Evolutionary conservation across 768 basidiomycete species (phyloP).

Genomic region (Termitomyces bulborhizus): DNA sequence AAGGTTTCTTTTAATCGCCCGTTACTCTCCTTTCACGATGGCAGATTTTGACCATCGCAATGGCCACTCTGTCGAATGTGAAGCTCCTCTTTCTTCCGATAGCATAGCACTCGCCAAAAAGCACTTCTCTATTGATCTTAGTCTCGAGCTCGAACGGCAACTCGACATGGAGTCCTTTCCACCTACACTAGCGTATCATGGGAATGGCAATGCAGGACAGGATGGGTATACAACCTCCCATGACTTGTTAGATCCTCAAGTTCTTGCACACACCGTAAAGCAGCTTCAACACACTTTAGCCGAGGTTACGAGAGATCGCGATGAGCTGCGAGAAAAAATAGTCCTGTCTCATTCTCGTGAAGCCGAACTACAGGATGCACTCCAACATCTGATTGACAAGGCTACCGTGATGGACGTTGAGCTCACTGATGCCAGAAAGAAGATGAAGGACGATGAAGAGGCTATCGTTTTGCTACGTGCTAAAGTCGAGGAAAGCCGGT

Average conservation of each 20-base stretch:
- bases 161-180: constrained; percentile 59
- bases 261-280: constrained; percentile 71
- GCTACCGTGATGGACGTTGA: constrained; percentile 53
- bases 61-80: constrained; percentile 30
- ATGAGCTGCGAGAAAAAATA: constrained; percentile 53
- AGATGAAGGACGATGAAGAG: constrained; percentile 68
- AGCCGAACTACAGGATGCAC: constrained; percentile 54
- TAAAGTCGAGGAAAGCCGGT: constrained; percentile 90
- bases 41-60: constrained; percentile 24
- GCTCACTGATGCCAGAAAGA: constrained; percentile 41
- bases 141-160: constrained; percentile 74
- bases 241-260: constrained; percentile 64
- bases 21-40: constrained; percentile 12
- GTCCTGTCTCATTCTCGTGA: constrained; percentile 46
- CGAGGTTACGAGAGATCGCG: constrained; percentile 65
- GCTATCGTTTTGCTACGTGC: constrained; percentile 67
- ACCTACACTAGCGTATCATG: constrained; percentile 32
- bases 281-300: constrained; percentile 62
- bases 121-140: constrained; percentile 68
- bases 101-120: constrained; percentile 17
- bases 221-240: constrained; percentile 11
- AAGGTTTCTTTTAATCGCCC: too few relatives aligned
- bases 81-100: constrained; percentile 28
- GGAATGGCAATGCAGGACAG: constrained; percentile 12
- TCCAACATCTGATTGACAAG: constrained; percentile 62